Evolutionary conservation across 176 grass and related monocot genomes (phyloP).

Genomic region (Cenchrus purpureus): DNA sequence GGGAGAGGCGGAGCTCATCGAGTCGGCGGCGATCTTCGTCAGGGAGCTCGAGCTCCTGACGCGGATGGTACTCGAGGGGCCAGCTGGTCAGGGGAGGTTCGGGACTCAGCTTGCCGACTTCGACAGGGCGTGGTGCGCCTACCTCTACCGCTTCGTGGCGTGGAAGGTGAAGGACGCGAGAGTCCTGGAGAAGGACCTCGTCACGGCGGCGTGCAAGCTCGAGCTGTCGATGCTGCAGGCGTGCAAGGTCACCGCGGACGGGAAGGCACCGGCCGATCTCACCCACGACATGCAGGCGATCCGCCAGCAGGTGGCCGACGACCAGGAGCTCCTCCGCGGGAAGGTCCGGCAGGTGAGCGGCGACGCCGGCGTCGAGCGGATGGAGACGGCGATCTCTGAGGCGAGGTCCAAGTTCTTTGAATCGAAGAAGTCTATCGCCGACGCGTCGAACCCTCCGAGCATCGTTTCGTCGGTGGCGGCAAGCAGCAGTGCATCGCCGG

Average conservation of each 20-base stretch:
- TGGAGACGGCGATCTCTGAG: constrained; percentile 79
- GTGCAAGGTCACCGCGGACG: constrained; percentile 60
- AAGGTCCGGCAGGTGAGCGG: constrained; percentile 94
- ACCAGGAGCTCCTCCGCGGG: constrained; percentile 82
- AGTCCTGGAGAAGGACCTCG: constrained; percentile 85
- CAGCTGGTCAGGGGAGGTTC: constrained; percentile 54
- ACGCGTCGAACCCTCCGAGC: constrained; percentile 55
- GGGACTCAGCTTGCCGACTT: constrained; percentile 59
- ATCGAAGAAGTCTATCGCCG: constrained; percentile 59
- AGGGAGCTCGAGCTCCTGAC: constrained; percentile 55
- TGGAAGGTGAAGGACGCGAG: constrained; percentile 98
- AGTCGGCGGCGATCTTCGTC: constrained; percentile 69
- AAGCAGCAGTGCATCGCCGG: not conserved
- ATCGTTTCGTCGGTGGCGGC: not conserved
- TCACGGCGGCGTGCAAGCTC: constrained; percentile 86
- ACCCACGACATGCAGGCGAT: constrained; percentile 94
- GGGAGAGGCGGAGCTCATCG: constrained; percentile 61
- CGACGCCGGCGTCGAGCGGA: constrained; percentile 70
- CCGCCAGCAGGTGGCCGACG: constrained; percentile 81
- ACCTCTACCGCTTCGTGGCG: constrained; percentile 86
- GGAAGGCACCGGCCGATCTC: constrained; percentile 55
- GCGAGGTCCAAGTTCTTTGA: constrained; percentile 80
- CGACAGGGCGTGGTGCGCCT: constrained; percentile 81
- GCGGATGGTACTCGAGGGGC: not conserved
- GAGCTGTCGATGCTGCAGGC: constrained; percentile 98